phyloP scores from a whole-genome alignment of 2,329 filamentous ascomycete genomes.

The Trichoderma sp. region DNA sequence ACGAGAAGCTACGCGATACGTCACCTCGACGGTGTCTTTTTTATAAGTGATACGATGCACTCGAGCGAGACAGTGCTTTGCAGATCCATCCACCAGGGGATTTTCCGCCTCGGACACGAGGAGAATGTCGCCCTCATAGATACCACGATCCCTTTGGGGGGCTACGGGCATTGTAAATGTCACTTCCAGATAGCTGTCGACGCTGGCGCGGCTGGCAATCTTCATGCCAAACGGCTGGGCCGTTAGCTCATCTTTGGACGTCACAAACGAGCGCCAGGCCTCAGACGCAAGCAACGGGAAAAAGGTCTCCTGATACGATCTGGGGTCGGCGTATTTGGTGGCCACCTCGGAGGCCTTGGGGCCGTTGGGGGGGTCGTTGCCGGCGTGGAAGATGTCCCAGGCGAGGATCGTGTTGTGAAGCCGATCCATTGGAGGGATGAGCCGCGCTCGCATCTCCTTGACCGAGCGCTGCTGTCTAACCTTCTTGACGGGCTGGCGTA shows the following conservation, averaged over 20 bases:
- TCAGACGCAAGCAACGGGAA: slow-evolving; percentile 87
- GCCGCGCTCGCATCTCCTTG: slow-evolving; percentile 90
- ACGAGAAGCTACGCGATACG: slow-evolving; percentile 76
- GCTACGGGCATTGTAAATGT: slow-evolving; percentile 75
- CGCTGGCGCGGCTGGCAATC: slow-evolving; percentile 81
- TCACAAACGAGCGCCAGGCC: slow-evolving; percentile 93
- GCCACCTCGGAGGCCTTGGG: slow-evolving; percentile 75
- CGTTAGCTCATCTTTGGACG: slow-evolving; percentile 81
- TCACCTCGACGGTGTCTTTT: slow-evolving; percentile 78
- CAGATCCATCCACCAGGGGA: slow-evolving; percentile 66
- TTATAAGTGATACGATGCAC: slow-evolving; percentile 81
- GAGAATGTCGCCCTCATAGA: slow-evolving; percentile 86
- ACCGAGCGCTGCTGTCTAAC: slow-evolving; percentile 75
- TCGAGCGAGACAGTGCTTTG: slow-evolving; percentile 82
- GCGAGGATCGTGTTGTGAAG: slow-evolving; percentile 84
- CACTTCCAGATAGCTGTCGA: slow-evolving; percentile 91
- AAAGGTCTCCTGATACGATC: slow-evolving; percentile 85
- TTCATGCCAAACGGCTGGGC: slow-evolving; percentile 84
- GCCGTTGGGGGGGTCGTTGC: slow-evolving; percentile 79
- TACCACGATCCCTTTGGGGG: slow-evolving; percentile 69
- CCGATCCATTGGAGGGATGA: slow-evolving; percentile 83
- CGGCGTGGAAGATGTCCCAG: slow-evolving; percentile 93
- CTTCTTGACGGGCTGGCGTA: slow-evolving; percentile 79
- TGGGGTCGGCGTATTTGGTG: slow-evolving; percentile 73
- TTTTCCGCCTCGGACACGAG: slow-evolving; percentile 74